Percentiles rank a stretch among this genome's conserved stretches.
Evolutionary conservation across 768 basidiomycete genomes (phyloP).

Genomic region (Suillus plorans): DNA sequence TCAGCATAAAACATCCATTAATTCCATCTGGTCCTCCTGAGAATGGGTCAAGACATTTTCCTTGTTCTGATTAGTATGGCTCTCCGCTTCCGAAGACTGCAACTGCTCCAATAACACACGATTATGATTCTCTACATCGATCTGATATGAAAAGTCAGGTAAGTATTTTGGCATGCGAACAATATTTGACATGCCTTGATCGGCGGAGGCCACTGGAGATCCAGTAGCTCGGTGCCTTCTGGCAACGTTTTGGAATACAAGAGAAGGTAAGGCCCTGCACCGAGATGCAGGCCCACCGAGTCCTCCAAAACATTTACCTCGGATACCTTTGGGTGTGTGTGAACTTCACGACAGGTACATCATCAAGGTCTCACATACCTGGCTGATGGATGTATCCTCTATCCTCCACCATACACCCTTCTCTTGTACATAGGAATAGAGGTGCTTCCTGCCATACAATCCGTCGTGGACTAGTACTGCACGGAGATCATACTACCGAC

Average conservation of each 20-base stretch:
- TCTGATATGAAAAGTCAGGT: conserved; percentile 23
- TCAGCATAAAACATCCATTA: neutral
- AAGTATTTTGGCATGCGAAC: conserved; percentile 5
- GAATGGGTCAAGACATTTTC: neutral
- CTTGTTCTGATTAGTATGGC: neutral
- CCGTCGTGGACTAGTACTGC: conserved; percentile 79
- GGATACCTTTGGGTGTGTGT: conserved; percentile 48
- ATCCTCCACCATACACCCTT: conserved; percentile 80
- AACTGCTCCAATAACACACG: neutral
- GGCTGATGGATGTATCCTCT: conserved; percentile 64
- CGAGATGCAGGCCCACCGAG: conserved; percentile 67
- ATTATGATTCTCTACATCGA: conserved; percentile 1
- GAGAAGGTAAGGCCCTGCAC: conserved; percentile 78
- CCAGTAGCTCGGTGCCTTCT: conserved; percentile 18
- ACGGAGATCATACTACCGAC: conserved; percentile 73
- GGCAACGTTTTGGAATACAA: conserved; percentile 52
- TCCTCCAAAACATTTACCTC: conserved; percentile 73
- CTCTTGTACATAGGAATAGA: conserved; percentile 72
- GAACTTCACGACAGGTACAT: neutral
- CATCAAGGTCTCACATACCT: conserved; percentile 38
- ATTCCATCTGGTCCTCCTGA: neutral
- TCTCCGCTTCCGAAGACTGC: neutral
- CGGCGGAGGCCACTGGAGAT: conserved; percentile 29
- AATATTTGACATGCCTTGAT: neutral
- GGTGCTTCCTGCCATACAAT: conserved; percentile 70